Percentiles rank a stretch among this genome's conserved stretches.
phyloP scores from a whole-genome alignment of 768 basidiomycete genomes.

The Clitopilus hobsonii region DNA sequence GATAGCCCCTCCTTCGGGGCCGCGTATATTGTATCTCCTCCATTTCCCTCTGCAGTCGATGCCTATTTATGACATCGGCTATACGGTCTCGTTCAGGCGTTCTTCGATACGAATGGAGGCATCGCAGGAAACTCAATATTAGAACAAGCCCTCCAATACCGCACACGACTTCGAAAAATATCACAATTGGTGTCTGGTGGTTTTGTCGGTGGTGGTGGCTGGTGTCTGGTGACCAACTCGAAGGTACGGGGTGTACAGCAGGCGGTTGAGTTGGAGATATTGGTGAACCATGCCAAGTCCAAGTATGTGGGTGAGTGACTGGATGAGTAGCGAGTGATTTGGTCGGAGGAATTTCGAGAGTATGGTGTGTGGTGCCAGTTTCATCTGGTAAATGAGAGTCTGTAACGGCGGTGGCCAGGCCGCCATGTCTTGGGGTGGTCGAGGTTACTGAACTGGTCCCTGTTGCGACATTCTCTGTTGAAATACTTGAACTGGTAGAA shows the following conservation, averaged over 20 bases:
- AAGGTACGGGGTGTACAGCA: not conserved
- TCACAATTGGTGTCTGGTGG: slow-evolving; percentile 27
- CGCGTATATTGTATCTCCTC: slow-evolving; percentile 40
- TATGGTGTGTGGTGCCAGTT: not conserved
- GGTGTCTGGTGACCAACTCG: slow-evolving; percentile 3
- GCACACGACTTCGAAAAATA: slow-evolving; percentile 43
- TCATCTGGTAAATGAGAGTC: not conserved
- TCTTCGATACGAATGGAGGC: slow-evolving; percentile 35
- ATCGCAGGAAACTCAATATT: slow-evolving; percentile 33
- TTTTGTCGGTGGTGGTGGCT: slow-evolving; percentile 9
- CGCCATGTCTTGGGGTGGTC: not conserved
- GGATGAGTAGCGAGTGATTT: slow-evolving; percentile 3
- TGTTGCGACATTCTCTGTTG: not conserved
- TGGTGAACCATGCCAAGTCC: not conserved
- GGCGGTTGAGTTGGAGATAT: not conserved
- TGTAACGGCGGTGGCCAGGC: not conserved
- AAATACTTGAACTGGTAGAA: slow-evolving; percentile 3
- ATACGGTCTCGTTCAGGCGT: slow-evolving; percentile 44
- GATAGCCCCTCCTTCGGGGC: slow-evolving; percentile 17
- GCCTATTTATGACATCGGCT: slow-evolving; percentile 33
- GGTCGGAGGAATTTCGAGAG: slow-evolving; percentile 2
- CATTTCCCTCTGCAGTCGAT: slow-evolving; percentile 47
- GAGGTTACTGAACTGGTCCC: not conserved
- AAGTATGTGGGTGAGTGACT: not conserved
- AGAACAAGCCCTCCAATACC: slow-evolving; percentile 32